Evolutionary conservation across 2,329 filamentous ascomycete genomes (phyloP), one percentile per base, ranked within the genome.

Genomic region (Fusarium beomiforme): DNA sequence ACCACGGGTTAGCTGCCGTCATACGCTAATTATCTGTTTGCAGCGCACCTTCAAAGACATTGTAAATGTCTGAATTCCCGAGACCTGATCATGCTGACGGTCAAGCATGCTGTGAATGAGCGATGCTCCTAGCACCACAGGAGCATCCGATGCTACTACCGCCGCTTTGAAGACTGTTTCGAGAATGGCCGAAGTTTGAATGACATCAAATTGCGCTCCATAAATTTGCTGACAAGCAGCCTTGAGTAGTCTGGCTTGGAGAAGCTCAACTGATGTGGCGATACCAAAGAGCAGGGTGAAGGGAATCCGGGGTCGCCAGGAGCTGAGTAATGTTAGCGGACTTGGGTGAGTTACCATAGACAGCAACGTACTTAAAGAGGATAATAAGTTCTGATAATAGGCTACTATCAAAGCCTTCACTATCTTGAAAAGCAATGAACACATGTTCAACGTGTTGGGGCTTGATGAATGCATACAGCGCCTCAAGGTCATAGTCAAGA

Each of bases 271-370:
- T 3, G 93, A 95, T 1, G 93, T 96, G 31, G 93, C 93, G 59
- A 97, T 88, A 43, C 93, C 93, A 74, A 96, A 93, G 2, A 97
- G 83, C 2, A 94, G 83, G 2, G 92, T 88, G 70, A 96, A 94
- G 0, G 91, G 91, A 49, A 96, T 92, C 26, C 92, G 90, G 71
- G 92, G 88, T 12, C 89, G 86, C 92, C 93, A 96, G 7, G 84
- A 85, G 62, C 81, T 83, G 55, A 33, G n/a, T 26, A 23, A n/a
- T 2, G 67, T 87, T 85, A 74, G 56, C 44, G 50, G 34, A 58
- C 26, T 21, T 21, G 13, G 43, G 23, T n/a, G 19, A 34, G n/a
- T 36, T 23, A 17, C 16, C 8, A 14, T 29, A 31, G n/a, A 31
- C 14, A 19, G 3, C 19, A 19, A 81, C 86, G 51, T 83, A 92